Evolutionary conservation across 2,329 filamentous ascomycete species (phyloP).

Genomic region (Colletotrichum magnum): DNA sequence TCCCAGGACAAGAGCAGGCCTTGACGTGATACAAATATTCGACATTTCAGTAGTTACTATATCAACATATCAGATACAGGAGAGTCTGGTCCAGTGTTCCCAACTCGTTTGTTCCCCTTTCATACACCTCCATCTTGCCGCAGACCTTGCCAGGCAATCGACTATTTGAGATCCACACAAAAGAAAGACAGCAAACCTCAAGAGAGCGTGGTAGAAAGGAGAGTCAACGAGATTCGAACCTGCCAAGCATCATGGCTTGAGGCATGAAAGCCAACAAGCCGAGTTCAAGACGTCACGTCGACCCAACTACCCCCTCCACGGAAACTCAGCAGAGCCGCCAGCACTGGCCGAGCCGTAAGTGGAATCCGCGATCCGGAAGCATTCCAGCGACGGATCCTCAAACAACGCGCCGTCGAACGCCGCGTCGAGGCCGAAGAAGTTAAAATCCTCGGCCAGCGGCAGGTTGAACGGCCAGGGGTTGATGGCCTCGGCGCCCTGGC

Average conservation of each 20-base stretch:
- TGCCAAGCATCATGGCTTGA: too few relatives aligned
- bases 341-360: conserved; percentile 1
- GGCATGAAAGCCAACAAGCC: not conserved
- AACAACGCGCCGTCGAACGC: not conserved
- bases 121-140: not conserved
- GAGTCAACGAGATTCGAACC: too few relatives aligned
- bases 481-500: not conserved
- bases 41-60: not conserved
- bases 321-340: not conserved
- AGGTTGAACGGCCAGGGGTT: not conserved
- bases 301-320: not conserved
- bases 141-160: not conserved
- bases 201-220: too few relatives aligned
- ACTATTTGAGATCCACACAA: not conserved
- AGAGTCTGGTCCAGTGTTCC: not conserved
- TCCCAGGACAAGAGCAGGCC: too few relatives aligned
- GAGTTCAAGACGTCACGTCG: not conserved
- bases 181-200: too few relatives aligned
- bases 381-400: not conserved
- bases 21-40: not conserved
- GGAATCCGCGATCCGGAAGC: not conserved
- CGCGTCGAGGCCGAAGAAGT: not conserved
- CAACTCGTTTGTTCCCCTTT: not conserved
- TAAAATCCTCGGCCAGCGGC: not conserved
- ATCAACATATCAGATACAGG: not conserved